Evolutionary conservation across 2,329 filamentous ascomycete genomes (phyloP).

Genomic region (Phyllosticta citribraziliensis): DNA sequence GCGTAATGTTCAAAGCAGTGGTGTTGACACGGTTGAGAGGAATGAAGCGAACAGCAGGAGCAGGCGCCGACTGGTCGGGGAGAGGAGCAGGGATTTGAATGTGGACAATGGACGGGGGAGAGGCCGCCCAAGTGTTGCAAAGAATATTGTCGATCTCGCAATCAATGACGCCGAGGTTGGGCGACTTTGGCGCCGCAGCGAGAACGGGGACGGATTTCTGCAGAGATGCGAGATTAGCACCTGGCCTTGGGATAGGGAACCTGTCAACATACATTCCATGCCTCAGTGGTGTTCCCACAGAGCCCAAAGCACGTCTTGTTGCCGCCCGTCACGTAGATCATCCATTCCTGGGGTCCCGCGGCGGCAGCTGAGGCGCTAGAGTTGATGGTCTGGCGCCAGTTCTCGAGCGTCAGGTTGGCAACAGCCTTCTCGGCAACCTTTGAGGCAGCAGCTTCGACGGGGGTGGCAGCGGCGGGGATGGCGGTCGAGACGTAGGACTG

Average conservation of each 20-base stretch:
- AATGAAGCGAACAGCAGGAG: slow-evolving; percentile 55
- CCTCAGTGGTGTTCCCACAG: slow-evolving; percentile 54
- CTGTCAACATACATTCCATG: slow-evolving; percentile 39
- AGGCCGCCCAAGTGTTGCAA: slow-evolving; percentile 63
- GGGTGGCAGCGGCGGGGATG: slow-evolving; percentile 30
- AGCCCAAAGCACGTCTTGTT: slow-evolving; percentile 71
- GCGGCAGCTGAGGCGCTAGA: slow-evolving; percentile 49
- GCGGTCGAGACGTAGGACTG: slow-evolving; percentile 46
- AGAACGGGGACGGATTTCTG: slow-evolving; percentile 56
- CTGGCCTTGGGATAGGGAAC: background rate
- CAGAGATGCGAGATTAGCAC: background rate
- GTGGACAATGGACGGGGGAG: slow-evolving; percentile 55
- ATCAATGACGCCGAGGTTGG: slow-evolving; percentile 60
- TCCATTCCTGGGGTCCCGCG: slow-evolving; percentile 61
- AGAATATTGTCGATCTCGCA: slow-evolving; percentile 66
- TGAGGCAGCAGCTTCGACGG: slow-evolving; percentile 38
- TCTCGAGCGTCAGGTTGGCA: slow-evolving; percentile 53
- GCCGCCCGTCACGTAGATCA: slow-evolving; percentile 62
- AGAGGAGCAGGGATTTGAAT: slow-evolving; percentile 49
- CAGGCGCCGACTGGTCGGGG: slow-evolving; percentile 54
- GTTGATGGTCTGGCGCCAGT: slow-evolving; percentile 61
- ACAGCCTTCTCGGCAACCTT: slow-evolving; percentile 45
- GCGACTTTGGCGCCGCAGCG: slow-evolving; percentile 49
- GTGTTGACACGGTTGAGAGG: slow-evolving; percentile 60
- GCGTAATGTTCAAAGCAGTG: slow-evolving; percentile 52